Percentiles rank a stretch among this genome's conserved stretches.
These are phyloP conservation scores for Fraxinus dipetala DNA, from an alignment of 305 asterid genomes.

Conservation along the genomic window DNA sequence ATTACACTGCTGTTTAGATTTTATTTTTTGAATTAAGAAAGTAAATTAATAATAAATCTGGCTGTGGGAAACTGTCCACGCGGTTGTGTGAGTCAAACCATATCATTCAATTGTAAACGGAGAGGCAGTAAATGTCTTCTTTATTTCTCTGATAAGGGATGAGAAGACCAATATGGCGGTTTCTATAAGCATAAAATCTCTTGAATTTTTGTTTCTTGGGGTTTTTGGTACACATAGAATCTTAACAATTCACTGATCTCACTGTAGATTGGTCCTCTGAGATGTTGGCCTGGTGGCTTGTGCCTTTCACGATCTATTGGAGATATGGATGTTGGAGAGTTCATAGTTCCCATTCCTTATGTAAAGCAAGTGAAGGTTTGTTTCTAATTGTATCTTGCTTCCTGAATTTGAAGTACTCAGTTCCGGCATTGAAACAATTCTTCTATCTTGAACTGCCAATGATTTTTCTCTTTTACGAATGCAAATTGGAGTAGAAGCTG, in stretches of 20 bases:
- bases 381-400: constrained; percentile 17
- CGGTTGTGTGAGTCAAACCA: neutral
- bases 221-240: neutral
- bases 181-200: neutral
- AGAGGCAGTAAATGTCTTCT: neutral
- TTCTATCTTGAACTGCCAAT: constrained; percentile 9
- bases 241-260: constrained; percentile 13
- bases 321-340: constrained; percentile 99
- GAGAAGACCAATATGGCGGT: neutral
- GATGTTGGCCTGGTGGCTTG: constrained; percentile 99
- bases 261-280: constrained; percentile 84
- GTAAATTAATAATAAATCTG: neutral
- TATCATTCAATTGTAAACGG: neutral
- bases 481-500: constrained; percentile 3
- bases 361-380: constrained; percentile 98
- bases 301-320: constrained; percentile 98
- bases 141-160: neutral
- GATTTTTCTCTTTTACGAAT: neutral
- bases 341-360: constrained; percentile 91
- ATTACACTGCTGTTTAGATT: neutral
- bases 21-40: neutral
- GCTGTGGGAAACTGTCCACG: neutral
- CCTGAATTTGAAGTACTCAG: neutral
- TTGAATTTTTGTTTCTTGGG: neutral
- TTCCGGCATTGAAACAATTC: neutral